Base-by-base conservation (phyloP, 768 basidiomycete species). In the Leccinellum luteum region DNA sequence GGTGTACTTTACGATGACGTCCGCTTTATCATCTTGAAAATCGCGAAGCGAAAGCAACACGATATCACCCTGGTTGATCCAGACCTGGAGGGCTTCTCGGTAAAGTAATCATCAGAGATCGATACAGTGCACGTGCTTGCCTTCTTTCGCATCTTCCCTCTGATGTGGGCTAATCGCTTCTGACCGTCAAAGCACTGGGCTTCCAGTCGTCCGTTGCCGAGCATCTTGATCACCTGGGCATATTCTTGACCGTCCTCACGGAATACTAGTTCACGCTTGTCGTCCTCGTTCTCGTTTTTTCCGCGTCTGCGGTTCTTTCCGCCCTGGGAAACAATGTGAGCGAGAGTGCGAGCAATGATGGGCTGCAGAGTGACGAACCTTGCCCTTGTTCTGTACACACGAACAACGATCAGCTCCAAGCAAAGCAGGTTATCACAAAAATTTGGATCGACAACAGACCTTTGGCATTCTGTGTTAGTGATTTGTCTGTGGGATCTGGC, bases 131-230 rank as follows among this genome's bases (percentile, higher is more conserved):
- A 25, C 10, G 30, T 6, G 74, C 84, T 60, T 64, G 89, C 96
- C 90, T 99, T 99, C 78, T 98, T 99, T 66, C 97, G 79, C 96
- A 99, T 95, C 79, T 98, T 98, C 38, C 97, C 97, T 76, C 97
- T 84, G 67, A 99, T 98, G 72, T 99, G 97, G 9, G 94, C 95
- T 73, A 98, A 79, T 69, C 97, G 81, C 76, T 97, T 98, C 82
- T 96, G 94, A 28, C 97, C 96, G 72, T 99, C 97, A 70, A 98
- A 98, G 78, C 96, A 98, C 68, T 88, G 84, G 3, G 95, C 96
- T 78, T 98, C 96, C 57, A 99, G 76, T 43, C 95, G 88, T 19
- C 97, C 96, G 69, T 99, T 99, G 30, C 97, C 97, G 44, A 99
- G 82, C 97, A 99, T 99, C 80, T 98, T 99, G 54, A 78, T 87